Percentiles rank a stretch among this genome's conserved stretches.
Evolutionary conservation across 169 alveolate species (phyloP).

Genomic region (Eimeria necatrix): DNA sequence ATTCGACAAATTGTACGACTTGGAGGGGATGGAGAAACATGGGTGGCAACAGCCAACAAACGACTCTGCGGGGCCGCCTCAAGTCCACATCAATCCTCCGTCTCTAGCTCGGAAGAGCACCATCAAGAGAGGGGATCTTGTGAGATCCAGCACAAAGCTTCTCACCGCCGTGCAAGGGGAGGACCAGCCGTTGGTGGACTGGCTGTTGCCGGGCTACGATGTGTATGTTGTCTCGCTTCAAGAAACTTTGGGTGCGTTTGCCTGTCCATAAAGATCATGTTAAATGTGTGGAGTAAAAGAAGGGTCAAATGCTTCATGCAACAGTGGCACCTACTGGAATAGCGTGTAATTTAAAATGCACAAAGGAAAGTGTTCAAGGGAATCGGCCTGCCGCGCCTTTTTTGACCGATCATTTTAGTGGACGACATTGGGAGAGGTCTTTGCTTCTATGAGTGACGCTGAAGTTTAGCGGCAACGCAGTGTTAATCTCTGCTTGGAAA

Average conservation of each 20-base stretch:
- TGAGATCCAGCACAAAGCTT: constrained; percentile 18
- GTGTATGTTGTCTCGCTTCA: constrained; percentile 89
- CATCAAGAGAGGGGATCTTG: neutral
- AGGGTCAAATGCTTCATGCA: too few relatives aligned
- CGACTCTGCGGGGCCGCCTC: neutral
- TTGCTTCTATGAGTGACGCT: too few relatives aligned
- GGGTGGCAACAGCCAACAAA: neutral
- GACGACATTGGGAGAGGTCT: too few relatives aligned
- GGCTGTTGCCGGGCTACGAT: constrained; percentile 90
- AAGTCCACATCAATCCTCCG: neutral
- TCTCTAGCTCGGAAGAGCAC: neutral
- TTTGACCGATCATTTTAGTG: too few relatives aligned
- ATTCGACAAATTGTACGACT: neutral
- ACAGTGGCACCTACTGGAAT: too few relatives aligned
- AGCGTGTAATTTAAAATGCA: too few relatives aligned
- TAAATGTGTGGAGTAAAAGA: too few relatives aligned
- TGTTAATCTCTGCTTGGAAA: too few relatives aligned
- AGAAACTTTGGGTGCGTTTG: constrained; percentile 85
- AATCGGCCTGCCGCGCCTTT: too few relatives aligned
- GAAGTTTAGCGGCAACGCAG: too few relatives aligned
- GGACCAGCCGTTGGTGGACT: constrained; percentile 86
- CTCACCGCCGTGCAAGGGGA: constrained; percentile 69
- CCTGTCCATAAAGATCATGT: too few relatives aligned
- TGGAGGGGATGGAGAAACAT: neutral
- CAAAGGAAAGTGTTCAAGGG: too few relatives aligned